Percentiles rank a stretch among this genome's conserved stretches.
phyloP scores from a whole-genome alignment of 2,329 filamentous ascomycete genomes.

The Alternaria brassicae region DNA sequence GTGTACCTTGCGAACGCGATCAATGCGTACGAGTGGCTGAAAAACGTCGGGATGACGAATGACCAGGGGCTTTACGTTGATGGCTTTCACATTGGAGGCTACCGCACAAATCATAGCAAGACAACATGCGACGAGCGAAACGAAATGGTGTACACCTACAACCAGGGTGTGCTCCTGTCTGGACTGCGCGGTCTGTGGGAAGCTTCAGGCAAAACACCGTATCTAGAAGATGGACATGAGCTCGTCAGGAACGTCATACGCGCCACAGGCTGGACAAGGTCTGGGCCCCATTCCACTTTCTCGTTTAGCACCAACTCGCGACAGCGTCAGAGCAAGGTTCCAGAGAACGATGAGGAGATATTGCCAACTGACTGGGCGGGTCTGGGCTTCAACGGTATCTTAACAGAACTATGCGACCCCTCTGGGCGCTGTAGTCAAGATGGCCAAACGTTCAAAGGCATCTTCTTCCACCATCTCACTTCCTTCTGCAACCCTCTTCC shows the following conservation, averaged over 20 bases:
- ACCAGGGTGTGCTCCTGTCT: slow-evolving; percentile 88
- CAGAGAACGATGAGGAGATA: not conserved
- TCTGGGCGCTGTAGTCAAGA: slow-evolving; percentile 79
- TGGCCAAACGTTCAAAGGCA: slow-evolving; percentile 89
- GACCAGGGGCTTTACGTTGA: slow-evolving; percentile 77
- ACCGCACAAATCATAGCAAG: slow-evolving; percentile 63
- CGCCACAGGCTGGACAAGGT: slow-evolving; percentile 76
- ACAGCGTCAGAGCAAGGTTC: not conserved
- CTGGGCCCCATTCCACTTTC: not conserved
- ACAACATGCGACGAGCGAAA: slow-evolving; percentile 80
- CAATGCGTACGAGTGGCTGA: slow-evolving; percentile 82
- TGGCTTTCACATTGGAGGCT: slow-evolving; percentile 83
- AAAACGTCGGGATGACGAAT: slow-evolving; percentile 81
- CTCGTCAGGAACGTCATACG: slow-evolving; percentile 76
- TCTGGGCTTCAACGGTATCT: slow-evolving; percentile 77
- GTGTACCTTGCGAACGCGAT: slow-evolving; percentile 76
- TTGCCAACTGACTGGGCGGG: slow-evolving; percentile 66
- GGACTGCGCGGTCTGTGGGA: slow-evolving; percentile 82
- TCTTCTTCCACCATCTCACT: slow-evolving; percentile 89
- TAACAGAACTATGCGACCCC: slow-evolving; percentile 86
- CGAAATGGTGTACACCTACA: slow-evolving; percentile 93
- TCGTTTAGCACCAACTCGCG: slow-evolving; percentile 4
- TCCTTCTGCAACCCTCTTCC: slow-evolving; percentile 76
- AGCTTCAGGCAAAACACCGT: slow-evolving; percentile 73
- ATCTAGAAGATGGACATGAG: slow-evolving; percentile 79